Percentiles rank a stretch among this genome's conserved stretches.
Conservation (phyloP, 192 early-diverging fungal species). For the Coemansia guatemalensis region DNA sequence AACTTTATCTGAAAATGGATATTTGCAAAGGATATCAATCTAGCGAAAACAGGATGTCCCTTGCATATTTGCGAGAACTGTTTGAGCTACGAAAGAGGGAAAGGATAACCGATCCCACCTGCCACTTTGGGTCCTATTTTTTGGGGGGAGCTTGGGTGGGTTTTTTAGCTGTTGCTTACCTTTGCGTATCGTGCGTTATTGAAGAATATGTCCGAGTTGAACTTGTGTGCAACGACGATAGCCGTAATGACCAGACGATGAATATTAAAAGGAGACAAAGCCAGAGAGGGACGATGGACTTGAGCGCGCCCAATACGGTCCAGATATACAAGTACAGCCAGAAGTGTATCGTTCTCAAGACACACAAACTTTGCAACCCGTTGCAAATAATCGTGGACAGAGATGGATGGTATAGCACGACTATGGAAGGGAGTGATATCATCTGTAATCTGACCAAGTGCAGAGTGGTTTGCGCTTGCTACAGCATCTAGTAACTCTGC, state of each 20-base stretch:
- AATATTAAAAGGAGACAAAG: conserved; percentile 65
- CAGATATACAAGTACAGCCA: conserved; percentile 73
- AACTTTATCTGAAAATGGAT: background rate
- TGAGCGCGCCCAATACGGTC: conserved; percentile 59
- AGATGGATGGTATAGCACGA: conserved; percentile 64
- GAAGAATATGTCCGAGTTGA: conserved; percentile 72
- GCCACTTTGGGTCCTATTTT: background rate
- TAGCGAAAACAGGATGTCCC: background rate
- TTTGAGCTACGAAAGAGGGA: background rate
- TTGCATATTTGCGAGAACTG: background rate
- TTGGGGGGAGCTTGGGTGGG: background rate
- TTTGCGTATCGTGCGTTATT: conserved; percentile 72
- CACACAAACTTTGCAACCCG: conserved; percentile 69
- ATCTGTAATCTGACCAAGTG: conserved; percentile 15
- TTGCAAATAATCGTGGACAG: conserved; percentile 62
- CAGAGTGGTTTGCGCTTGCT: conserved; percentile 23
- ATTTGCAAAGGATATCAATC: background rate
- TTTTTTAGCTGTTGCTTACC: conserved; percentile 7
- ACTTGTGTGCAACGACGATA: conserved; percentile 73
- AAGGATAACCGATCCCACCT: background rate
- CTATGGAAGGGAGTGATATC: conserved; percentile 70
- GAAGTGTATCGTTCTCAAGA: conserved; percentile 64
- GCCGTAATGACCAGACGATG: conserved; percentile 70
- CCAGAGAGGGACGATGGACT: conserved; percentile 53
- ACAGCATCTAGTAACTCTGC: conserved; percentile 37